Evolutionary conservation across 73 alveolate species (phyloP).

Genomic region (Paraurostyla sp.): DNA sequence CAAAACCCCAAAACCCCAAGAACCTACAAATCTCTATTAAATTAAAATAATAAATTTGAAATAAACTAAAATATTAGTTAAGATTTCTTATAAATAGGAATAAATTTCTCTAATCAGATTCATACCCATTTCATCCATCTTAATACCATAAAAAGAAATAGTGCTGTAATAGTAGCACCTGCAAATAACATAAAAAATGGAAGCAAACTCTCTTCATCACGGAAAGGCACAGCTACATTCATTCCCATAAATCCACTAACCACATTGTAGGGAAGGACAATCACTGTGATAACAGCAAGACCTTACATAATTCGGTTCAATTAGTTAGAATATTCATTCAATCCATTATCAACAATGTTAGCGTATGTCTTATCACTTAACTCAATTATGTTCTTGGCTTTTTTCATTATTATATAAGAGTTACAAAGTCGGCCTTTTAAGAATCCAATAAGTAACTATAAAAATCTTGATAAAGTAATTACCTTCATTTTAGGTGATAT

Average conservation of each 20-base stretch:
- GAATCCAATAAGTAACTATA: constrained; percentile 14
- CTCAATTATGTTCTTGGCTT: neutral
- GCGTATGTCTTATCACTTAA: constrained; percentile 15
- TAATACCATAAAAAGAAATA: neutral
- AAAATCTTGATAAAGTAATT: neutral
- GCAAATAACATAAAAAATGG: constrained; percentile 48
- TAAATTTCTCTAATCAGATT: too few relatives aligned
- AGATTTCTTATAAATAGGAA: too few relatives aligned
- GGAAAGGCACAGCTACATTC: constrained; percentile 45
- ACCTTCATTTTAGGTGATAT: neutral
- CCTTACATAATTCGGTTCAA: constrained; percentile 17
- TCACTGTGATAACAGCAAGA: constrained; percentile 34
- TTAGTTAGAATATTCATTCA: constrained; percentile 39
- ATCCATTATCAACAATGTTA: constrained; percentile 33
- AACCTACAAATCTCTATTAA: too few relatives aligned
- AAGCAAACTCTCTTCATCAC: constrained; percentile 1
- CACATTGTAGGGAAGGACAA: constrained; percentile 53
- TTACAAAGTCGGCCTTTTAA: constrained; percentile 8
- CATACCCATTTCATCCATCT: neutral
- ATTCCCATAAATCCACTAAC: constrained; percentile 48
- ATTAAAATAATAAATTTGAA: too few relatives aligned
- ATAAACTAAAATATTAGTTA: too few relatives aligned
- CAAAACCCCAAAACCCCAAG: too few relatives aligned
- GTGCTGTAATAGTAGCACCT: neutral
- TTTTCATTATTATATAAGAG: neutral